Evolutionary conservation across 1,284 basidiomycete genomes (phyloP), one percentile per base, ranked within the genome.

Genomic region (Cutaneotrichosporon daszewskae): DNA sequence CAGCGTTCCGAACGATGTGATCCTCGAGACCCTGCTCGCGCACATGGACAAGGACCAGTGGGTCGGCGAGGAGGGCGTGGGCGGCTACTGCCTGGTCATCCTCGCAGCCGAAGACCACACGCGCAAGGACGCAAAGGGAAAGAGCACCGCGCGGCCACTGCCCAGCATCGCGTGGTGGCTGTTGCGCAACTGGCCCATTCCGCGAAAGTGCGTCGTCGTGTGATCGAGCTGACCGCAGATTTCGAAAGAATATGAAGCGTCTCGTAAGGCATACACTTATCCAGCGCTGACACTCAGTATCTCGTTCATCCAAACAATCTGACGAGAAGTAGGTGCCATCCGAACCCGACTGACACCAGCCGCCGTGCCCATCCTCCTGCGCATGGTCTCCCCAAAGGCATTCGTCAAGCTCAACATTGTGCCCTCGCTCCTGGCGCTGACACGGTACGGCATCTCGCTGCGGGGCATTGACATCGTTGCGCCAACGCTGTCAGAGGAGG

Each of bases 221-320:
- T 2, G 19, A 14, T 17, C 8, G 13, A n/a, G 18, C 43, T 47
- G 40, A 43, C 37, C 10, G 12, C 10, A 66, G 64, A 41, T 61
- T 58, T 45, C 51, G 66, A 9, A 68, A 68, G 45, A 64, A 66
- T 32, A 49, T 66, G 19, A 66, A 65, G 44, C 45, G 60, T 19
- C 43, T 68, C 37, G 62, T 64, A 35, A 26, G 58, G 22, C 13
- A 17, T n/a, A n/a, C n/a, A n/a, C n/a, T n/a, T n/a, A n/a, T n/a
- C n/a, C n/a, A n/a, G n/a, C 16, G 19, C 32, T 17, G 17, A 35
- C 29, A 16, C 2, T n/a, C 34, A 64, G 58, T 68, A 66, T 36
- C 60, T 68, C 34, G 58, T 66, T 1, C 64, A 64, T 37, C 63
- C 66, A 0, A 61, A 60, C 11, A 31, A 53, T 1, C 55, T 62